Conservation (phyloP, 306 rosid genomes). For the Oxytropis ochrocephala region DNA sequence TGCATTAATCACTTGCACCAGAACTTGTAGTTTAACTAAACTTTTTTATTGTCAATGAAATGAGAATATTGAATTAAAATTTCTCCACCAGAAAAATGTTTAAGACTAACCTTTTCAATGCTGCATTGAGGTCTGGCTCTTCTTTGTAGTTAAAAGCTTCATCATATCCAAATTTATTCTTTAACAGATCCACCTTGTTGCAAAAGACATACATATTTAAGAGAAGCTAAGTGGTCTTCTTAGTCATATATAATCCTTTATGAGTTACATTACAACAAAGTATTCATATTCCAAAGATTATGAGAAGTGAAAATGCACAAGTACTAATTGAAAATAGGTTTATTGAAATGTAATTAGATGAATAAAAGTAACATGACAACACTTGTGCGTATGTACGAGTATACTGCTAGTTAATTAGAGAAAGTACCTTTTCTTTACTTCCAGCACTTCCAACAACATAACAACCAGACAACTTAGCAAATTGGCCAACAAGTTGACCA, state of each 20-base stretch:
- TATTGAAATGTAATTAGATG: not conserved
- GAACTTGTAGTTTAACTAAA: too few species aligned
- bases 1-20: too few species aligned
- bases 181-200: constrained; percentile 27
- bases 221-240: not conserved
- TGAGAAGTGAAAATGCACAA: too few species aligned
- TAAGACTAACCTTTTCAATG: constrained; percentile 15
- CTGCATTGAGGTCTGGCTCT: constrained; percentile 20
- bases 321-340: not conserved
- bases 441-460: constrained; percentile 10
- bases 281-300: not conserved
- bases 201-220: not conserved
- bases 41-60: not conserved
- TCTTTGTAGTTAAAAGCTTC: constrained; percentile 32
- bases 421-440: not conserved
- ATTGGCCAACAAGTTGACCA: not conserved
- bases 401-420: too few species aligned
- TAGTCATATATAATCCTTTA: not conserved
- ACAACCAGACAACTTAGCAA: not conserved
- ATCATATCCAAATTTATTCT: constrained; percentile 24
- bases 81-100: not conserved
- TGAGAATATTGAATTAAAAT: not conserved
- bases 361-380: too few species aligned
- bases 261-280: not conserved
- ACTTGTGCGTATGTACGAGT: too few species aligned